Evolutionary conservation across 768 basidiomycete genomes (phyloP).

Genomic region (Gelatoporia subvermispora): DNA sequence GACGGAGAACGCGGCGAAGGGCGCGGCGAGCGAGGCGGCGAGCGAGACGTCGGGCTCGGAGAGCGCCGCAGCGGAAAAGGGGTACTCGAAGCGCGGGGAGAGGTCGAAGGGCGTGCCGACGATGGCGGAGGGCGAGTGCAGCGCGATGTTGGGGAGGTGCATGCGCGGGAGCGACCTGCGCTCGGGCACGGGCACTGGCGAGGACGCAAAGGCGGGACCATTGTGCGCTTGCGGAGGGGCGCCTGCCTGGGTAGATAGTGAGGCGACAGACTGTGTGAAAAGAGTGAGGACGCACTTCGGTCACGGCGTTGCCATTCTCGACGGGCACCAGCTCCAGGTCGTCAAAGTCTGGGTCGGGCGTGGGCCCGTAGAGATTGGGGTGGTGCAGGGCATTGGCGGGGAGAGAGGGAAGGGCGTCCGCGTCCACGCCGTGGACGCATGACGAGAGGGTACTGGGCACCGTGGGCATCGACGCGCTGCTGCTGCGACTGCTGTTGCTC

Average conservation of each 20-base stretch:
- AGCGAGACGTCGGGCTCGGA: conserved; percentile 6
- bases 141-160: conserved; percentile 15
- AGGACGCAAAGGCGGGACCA: not conserved
- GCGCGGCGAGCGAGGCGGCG: conserved; percentile 6
- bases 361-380: conserved; percentile 14
- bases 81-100: conserved; percentile 29
- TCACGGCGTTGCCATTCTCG: conserved; percentile 17
- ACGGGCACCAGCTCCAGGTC: conserved; percentile 19
- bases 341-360: conserved; percentile 26
- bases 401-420: conserved; percentile 1
- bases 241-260: not conserved
- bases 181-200: not conserved
- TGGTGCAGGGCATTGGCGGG: not conserved
- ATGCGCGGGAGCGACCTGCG: conserved; percentile 18
- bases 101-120: conserved; percentile 28
- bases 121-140: conserved; percentile 27
- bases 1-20: conserved; percentile 1
- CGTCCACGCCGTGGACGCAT: not conserved
- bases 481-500: too few species aligned
- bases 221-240: not conserved
- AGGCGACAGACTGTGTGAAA: not conserved
- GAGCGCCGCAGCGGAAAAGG: conserved; percentile 17
- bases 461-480: conserved; percentile 18
- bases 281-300: conserved; percentile 9
- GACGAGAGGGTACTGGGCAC: conserved; percentile 14